phyloP scores from a whole-genome alignment of 768 basidiomycete species.

The Auricularia cornea region DNA sequence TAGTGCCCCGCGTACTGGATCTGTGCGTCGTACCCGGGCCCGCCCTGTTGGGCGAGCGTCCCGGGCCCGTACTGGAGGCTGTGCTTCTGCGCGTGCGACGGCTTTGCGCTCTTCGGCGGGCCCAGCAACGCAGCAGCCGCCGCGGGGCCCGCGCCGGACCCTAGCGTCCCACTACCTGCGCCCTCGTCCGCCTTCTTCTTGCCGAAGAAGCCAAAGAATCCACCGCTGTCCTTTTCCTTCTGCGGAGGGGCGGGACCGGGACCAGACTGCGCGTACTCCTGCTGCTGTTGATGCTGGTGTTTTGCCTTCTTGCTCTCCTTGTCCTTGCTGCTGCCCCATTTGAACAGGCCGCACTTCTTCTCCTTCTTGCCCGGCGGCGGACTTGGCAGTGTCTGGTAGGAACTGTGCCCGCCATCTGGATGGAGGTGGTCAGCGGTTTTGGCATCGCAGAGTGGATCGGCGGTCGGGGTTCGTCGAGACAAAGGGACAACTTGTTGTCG shows the following conservation, averaged over 20 bases:
- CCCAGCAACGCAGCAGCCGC: slow-evolving; percentile 83
- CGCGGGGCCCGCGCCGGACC: slow-evolving; percentile 60
- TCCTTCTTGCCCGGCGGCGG: slow-evolving; percentile 43
- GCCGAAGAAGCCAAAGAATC: slow-evolving; percentile 89
- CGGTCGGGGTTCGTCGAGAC: neutral
- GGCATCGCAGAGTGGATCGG: neutral
- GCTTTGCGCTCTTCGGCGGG: slow-evolving; percentile 64
- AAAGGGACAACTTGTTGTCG: no score
- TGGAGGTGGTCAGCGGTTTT: neutral
- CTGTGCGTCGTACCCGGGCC: neutral
- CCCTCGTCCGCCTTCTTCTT: slow-evolving; percentile 73
- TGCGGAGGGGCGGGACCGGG: slow-evolving; percentile 32
- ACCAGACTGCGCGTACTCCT: slow-evolving; percentile 40
- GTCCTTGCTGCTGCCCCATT: slow-evolving; percentile 61
- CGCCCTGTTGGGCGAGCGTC: neutral
- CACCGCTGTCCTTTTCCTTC: slow-evolving; percentile 56
- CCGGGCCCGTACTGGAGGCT: neutral
- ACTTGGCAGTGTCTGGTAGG: slow-evolving; percentile 14
- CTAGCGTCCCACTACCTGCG: slow-evolving; percentile 26
- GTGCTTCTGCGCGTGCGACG: slow-evolving; percentile 24
- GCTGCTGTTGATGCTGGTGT: slow-evolving; percentile 16
- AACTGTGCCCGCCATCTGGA: slow-evolving; percentile 10
- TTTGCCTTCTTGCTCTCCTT: slow-evolving; percentile 38
- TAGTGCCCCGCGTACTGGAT: slow-evolving; percentile 21
- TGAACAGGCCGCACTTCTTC: slow-evolving; percentile 56